Evolutionary conservation across 2,329 filamentous ascomycete genomes (phyloP), one percentile per base, ranked within the genome.

Genomic region (Trichoderma citrinoviride): DNA sequence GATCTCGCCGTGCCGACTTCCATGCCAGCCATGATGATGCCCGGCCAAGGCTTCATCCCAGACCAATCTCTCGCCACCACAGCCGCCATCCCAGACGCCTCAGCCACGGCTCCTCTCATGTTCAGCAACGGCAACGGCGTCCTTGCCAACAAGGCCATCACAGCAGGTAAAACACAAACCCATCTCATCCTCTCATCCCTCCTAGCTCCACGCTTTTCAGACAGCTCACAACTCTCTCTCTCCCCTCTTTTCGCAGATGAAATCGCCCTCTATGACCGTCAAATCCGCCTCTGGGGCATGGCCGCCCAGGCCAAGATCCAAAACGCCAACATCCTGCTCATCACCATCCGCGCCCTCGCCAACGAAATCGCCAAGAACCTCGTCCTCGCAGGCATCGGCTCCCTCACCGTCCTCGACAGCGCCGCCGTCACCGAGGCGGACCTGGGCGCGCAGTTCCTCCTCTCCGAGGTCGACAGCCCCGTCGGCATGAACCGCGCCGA

Each of bases 341-440:
- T 99, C 70, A 93, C 89, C 33, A 87, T 97, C 76, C 91, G 90
- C 73, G 93, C 91, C 0, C 85, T 99, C 17, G 93, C 91, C 65
- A 96, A 94, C 75, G 95, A 99, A 79, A 90, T 98, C 62, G 93
- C 95, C 68, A 99, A 99, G 82, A 99, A 98, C 75, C 88, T 99
- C 23, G 94, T 97, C 19, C 87, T 99, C 3, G 93, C 95, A 23
- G 95, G 95, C 66, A 90, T 99, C 71, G 90, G 91, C 65, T 94
- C 92, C 37, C 83, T 99, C 67, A 98, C 94, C 17, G 87, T 99
- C 64, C 82, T 95, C 65, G 95, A 99, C 77, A 85, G 91, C 72
- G 87, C 89, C 62, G 68, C 79, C 10, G 90, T 97, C 64, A 90
- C 86, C 0, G 89, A 93, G 71, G 86, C 90, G 57, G 94, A 98